Evolutionary conservation across 495 filamentous ascomycete species (phyloP).

Genomic region (Cercophora samala): DNA sequence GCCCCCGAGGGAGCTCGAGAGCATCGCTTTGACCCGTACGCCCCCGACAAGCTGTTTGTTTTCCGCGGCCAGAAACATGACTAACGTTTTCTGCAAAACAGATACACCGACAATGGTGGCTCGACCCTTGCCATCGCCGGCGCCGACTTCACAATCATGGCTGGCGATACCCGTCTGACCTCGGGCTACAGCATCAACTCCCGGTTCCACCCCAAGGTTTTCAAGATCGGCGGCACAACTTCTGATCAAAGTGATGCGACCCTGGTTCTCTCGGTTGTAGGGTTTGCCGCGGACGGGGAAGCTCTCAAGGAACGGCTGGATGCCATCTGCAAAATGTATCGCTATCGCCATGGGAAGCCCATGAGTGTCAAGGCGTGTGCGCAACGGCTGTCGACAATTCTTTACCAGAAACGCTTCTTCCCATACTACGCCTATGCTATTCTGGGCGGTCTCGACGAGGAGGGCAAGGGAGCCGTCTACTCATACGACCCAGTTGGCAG

Average conservation of each 20-base stretch:
- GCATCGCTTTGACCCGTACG: conserved; percentile 93
- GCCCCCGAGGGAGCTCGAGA: conserved; percentile 52
- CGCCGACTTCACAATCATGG: conserved; percentile 88
- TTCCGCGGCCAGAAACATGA: neutral
- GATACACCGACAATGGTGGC: conserved; percentile 96
- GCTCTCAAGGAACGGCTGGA: conserved; percentile 88
- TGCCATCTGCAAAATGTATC: conserved; percentile 93
- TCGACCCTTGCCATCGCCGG: conserved; percentile 94
- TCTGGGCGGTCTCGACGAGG: conserved; percentile 88
- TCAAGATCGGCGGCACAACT: conserved; percentile 88
- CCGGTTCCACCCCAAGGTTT: conserved; percentile 88
- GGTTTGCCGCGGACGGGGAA: conserved; percentile 90
- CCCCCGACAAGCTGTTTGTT: neutral
- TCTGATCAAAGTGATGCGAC: conserved; percentile 77
- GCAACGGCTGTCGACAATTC: conserved; percentile 85
- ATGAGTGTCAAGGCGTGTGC: conserved; percentile 93
- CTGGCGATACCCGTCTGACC: conserved; percentile 92
- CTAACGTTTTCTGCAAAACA: conserved; percentile 30
- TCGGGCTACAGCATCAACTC: conserved; percentile 98
- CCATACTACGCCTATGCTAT: conserved; percentile 96
- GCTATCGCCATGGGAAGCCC: conserved; percentile 86
- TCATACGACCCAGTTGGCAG: conserved; percentile 96
- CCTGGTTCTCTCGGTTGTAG: conserved; percentile 87
- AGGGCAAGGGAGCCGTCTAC: conserved; percentile 91
- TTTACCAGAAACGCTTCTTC: conserved; percentile 97